Evolutionary conservation across 305 asterid genomes (phyloP).

Genomic region (Lippia alba): DNA sequence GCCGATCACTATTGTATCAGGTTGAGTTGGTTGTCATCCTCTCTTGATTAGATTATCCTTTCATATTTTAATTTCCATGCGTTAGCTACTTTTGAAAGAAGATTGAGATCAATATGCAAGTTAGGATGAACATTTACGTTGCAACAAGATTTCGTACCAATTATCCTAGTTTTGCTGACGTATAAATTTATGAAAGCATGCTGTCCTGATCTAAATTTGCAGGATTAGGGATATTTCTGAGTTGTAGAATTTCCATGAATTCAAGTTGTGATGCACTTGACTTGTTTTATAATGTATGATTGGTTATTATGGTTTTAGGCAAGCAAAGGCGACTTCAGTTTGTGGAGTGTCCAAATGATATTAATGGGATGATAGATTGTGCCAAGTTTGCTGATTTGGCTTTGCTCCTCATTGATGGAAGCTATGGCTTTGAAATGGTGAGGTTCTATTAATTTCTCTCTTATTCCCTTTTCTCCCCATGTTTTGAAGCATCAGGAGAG

Average conservation of each 20-base stretch:
- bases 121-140: slow-evolving; percentile 10
- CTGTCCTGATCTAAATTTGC: slow-evolving; percentile 3
- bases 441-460: slow-evolving; percentile 31
- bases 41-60: not conserved
- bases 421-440: slow-evolving; percentile 99
- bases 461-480: slow-evolving; percentile 5
- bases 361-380: slow-evolving; percentile 98
- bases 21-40: slow-evolving; percentile 43
- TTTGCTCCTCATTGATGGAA: slow-evolving; percentile 93
- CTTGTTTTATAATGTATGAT: slow-evolving; percentile 29
- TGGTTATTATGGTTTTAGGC: slow-evolving; percentile 54
- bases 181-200: not conserved
- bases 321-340: slow-evolving; percentile 91
- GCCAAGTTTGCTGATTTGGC: slow-evolving; percentile 95
- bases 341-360: slow-evolving; percentile 98
- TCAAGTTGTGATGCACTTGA: slow-evolving; percentile 12
- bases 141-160: not conserved
- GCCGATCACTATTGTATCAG: slow-evolving; percentile 93
- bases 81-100: slow-evolving; percentile 17
- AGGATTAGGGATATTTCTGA: slow-evolving; percentile 14
- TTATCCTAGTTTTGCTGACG: slow-evolving; percentile 10
- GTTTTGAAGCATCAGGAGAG: slow-evolving; percentile 1
- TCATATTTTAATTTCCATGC: not conserved
- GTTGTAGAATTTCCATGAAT: not conserved
- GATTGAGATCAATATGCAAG: not conserved